These are phyloP conservation scores for Chaetomiaceae sp. DNA, from an alignment of 2,329 filamentous ascomycete species.

Conservation along the genomic window DNA sequence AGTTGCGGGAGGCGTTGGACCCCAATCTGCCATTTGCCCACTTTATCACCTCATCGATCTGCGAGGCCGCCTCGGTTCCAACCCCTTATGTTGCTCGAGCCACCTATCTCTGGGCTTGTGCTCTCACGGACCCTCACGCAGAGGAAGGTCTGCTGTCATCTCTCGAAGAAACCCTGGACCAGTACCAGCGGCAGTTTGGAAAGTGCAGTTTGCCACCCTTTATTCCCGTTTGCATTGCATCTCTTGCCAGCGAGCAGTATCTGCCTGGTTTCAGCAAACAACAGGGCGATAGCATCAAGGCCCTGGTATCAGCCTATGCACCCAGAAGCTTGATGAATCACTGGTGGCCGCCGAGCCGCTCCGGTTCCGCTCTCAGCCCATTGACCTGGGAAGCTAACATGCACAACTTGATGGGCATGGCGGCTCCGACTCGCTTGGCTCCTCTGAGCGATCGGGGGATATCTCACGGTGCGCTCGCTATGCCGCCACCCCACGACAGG, in stretches of 20 bases:
- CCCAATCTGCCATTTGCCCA: slow-evolving; percentile 21
- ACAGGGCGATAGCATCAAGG: not conserved
- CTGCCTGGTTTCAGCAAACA: slow-evolving; percentile 2
- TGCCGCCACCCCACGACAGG: slow-evolving; percentile 2
- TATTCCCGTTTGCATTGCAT: slow-evolving; percentile 21
- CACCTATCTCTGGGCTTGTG: slow-evolving; percentile 25
- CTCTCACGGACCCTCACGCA: slow-evolving; percentile 16
- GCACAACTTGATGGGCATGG: not conserved
- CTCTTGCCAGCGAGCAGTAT: slow-evolving; percentile 17
- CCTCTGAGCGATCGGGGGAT: not conserved
- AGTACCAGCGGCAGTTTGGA: slow-evolving; percentile 24
- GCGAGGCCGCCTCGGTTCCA: slow-evolving; percentile 21
- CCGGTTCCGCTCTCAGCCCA: not conserved
- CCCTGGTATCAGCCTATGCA: slow-evolving; percentile 7
- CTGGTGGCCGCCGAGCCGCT: not conserved
- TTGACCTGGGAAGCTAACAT: not conserved
- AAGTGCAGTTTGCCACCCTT: slow-evolving; percentile 24
- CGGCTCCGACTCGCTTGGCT: not conserved
- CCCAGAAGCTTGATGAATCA: slow-evolving; percentile 9
- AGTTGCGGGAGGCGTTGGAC: slow-evolving; percentile 20
- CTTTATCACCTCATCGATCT: slow-evolving; percentile 19
- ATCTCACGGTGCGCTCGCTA: not conserved
- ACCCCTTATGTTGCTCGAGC: slow-evolving; percentile 24
- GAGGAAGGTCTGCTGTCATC: slow-evolving; percentile 13
- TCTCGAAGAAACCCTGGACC: slow-evolving; percentile 22